A percentile compares a stretch with the other conserved stretches of the same genome.
Evolutionary conservation across 1,284 basidiomycete species (phyloP).

Genomic region (Neolentinus lepideus): DNA sequence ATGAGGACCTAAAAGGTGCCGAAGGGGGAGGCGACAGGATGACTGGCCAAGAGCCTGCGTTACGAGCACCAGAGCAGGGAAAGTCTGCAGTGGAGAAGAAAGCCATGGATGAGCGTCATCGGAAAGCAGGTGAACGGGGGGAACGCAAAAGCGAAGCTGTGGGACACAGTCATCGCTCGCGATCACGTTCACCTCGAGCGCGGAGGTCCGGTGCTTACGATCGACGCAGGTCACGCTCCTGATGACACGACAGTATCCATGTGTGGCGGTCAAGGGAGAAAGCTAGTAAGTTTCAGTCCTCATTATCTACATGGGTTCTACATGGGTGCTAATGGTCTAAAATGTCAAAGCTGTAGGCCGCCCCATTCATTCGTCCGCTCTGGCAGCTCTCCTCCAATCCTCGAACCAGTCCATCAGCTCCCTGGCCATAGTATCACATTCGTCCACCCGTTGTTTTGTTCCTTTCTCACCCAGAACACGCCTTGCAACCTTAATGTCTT

Average conservation of each 20-base stretch:
- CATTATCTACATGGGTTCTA: too few relatives aligned
- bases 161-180: neutral
- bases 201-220: neutral
- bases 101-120: too few relatives aligned
- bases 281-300: too few relatives aligned
- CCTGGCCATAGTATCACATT: constrained; percentile 42
- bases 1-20: neutral
- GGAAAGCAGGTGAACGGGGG: neutral
- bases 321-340: too few relatives aligned
- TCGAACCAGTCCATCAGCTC: constrained; percentile 44
- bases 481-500: constrained; percentile 33
- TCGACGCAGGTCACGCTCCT: neutral
- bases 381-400: constrained; percentile 17
- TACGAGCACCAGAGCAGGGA: too few relatives aligned
- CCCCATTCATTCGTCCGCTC: neutral
- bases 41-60: too few relatives aligned
- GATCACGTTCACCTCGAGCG: neutral
- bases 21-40: neutral
- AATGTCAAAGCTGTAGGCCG: too few relatives aligned
- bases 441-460: constrained; percentile 28
- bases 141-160: neutral
- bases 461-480: constrained; percentile 27
- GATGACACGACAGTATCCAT: neutral
- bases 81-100: too few relatives aligned
- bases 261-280: neutral